These are phyloP conservation scores for Penicillium steckii DNA, from an alignment of 495 filamentous ascomycete genomes.

Conservation along the genomic window DNA sequence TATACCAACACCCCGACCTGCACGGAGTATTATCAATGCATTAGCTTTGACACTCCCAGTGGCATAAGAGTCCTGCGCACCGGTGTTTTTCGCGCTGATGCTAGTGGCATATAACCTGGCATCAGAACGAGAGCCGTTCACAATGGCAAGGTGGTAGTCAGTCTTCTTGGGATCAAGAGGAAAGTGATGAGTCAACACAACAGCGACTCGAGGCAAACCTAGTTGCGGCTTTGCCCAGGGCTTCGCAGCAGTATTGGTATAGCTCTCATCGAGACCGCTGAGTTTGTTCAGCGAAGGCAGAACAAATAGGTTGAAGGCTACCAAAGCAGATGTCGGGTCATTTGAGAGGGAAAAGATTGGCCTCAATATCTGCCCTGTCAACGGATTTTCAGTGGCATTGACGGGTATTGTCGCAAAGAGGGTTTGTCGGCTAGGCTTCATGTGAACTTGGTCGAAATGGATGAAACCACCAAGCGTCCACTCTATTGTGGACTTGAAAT, in stretches of 20 bases:
- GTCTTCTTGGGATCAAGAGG: constrained; percentile 67
- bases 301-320: constrained; percentile 92
- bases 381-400: constrained; percentile 36
- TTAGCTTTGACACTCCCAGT: constrained; percentile 87
- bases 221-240: constrained; percentile 35
- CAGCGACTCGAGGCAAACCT: constrained; percentile 74
- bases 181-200: constrained; percentile 70
- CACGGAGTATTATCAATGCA: constrained; percentile 74
- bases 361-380: constrained; percentile 57
- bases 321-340: constrained; percentile 89
- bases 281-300: constrained; percentile 79
- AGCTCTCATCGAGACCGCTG: constrained; percentile 38
- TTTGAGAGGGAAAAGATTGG: constrained; percentile 90
- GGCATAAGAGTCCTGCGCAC: constrained; percentile 84
- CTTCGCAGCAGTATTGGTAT: constrained; percentile 17
- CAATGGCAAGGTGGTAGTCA: constrained; percentile 83
- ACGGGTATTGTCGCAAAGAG: constrained; percentile 88
- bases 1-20: constrained; percentile 44
- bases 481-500: constrained; percentile 95
- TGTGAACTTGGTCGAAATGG: constrained; percentile 91
- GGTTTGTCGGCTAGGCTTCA: constrained; percentile 98
- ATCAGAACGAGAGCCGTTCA: constrained; percentile 55
- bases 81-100: constrained; percentile 63
- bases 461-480: constrained; percentile 86
- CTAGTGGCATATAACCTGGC: constrained; percentile 74